Conservation (phyloP, 176 grass and related monocot genomes). For the Musa acuminata region DNA sequence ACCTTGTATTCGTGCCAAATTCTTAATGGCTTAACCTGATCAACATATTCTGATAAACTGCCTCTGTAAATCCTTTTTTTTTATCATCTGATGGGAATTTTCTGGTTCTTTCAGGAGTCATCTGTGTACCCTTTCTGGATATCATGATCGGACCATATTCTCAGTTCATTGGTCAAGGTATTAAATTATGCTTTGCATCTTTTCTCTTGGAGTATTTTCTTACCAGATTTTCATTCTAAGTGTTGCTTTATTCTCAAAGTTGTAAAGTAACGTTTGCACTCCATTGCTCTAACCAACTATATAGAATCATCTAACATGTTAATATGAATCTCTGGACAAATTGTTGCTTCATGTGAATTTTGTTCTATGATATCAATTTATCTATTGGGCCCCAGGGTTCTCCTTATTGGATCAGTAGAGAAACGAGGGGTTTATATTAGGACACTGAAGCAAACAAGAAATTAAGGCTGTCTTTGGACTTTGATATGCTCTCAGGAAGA, state of each 20-base stretch:
- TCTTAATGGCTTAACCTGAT: background rate
- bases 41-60: background rate
- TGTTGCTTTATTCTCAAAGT: background rate
- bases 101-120: slow-evolving; percentile 57
- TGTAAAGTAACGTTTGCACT: background rate
- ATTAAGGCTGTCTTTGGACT: background rate
- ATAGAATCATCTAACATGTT: background rate
- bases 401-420: background rate
- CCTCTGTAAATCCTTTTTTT: background rate
- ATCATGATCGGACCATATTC: slow-evolving; percentile 82
- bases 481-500: background rate
- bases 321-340: background rate
- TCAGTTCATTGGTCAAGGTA: slow-evolving; percentile 96
- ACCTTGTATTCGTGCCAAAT: background rate
- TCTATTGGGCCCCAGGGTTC: background rate
- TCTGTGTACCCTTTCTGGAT: slow-evolving; percentile 75
- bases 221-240: background rate
- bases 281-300: background rate
- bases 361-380: background rate
- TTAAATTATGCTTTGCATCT: slow-evolving; percentile 7
- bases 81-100: slow-evolving; percentile 1
- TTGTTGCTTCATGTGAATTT: background rate
- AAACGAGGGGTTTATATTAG: background rate
- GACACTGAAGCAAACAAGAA: background rate
- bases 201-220: background rate